Evolutionary conservation across 495 filamentous ascomycete species (phyloP), one percentile per base, ranked within the genome.

Genomic region (Glarea lozoyensis): DNA sequence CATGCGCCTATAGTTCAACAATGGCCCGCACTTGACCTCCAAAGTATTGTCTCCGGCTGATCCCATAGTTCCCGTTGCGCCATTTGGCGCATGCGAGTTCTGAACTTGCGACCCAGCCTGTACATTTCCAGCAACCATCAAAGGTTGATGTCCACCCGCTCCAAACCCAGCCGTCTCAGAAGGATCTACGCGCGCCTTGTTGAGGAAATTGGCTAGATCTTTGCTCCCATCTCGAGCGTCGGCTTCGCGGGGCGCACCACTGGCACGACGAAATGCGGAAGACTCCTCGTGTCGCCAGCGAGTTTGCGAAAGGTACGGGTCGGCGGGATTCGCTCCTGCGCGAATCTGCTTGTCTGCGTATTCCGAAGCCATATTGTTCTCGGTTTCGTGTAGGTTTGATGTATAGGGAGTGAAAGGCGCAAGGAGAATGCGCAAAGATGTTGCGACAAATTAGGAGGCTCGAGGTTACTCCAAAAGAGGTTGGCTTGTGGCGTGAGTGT

Each of bases 1-100:
- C 84, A 88, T 92, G 55, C 81, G 78, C 49, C 80, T 76, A 59
- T 90, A 86, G 61, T 94, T 94, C 53, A 95, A 61, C 43, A 94
- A 61, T 7, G 88, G 88, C 11, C 88, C 88, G 52, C 81, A 85
- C 24, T 84, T 67, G 15, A 94, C 68, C 45, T 88, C 46, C 40
- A 48, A 19, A 10, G 43, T 44, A 17, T 39, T 45, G 9, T 17
- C 44, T 20, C 23, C 9, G 10, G 16, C 23, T 27, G 19, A 19
- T 5, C 40, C 38, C n/a, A 42, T 24, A 5, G 13, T 38, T 17
- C 21, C 23, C 2, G 24, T 23, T 9, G 22, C 36, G 23, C 35
- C 16, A 23, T 37, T 0, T 34, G 46, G 30, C 20, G 30, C 24
- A 15, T 31, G 31, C 18, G 29, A 10, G 13, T 11, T 25, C 36